phyloP scores from a whole-genome alignment of 75 land plant species.

The Adiantum capillusveneris region DNA sequence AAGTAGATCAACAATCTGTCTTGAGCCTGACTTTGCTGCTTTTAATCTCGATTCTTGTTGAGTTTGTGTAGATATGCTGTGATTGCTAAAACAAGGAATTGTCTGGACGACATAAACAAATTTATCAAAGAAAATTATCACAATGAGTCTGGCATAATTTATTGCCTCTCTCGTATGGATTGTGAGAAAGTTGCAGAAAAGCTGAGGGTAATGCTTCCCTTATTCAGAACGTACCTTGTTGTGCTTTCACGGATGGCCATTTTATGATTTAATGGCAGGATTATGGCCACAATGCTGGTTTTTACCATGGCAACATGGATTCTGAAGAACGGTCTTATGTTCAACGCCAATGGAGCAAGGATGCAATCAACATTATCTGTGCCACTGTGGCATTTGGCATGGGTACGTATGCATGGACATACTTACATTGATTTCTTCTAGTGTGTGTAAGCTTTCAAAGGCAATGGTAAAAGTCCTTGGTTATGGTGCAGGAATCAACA shows the following conservation, averaged over 20 bases:
- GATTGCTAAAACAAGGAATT: conserved; percentile 84
- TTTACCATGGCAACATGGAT: conserved; percentile 96
- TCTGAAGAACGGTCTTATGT: conserved; percentile 66
- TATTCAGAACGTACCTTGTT: too few relatives aligned
- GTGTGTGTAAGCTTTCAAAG: too few relatives aligned
- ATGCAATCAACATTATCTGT: conserved; percentile 90
- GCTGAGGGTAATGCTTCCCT: conserved; percentile 42
- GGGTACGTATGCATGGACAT: conserved; percentile 43
- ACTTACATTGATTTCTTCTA: neutral
- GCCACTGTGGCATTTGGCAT: conserved; percentile 99
- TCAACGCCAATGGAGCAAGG: conserved; percentile 96
- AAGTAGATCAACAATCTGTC: too few relatives aligned
- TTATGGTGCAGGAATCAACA: conserved; percentile 71
- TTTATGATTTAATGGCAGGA: conserved; percentile 33
- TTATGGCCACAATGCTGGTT: conserved; percentile 79
- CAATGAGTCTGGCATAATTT: conserved; percentile 93
- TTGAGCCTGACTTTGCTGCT: too few relatives aligned
- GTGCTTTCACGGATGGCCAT: too few relatives aligned
- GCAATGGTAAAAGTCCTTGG: too few relatives aligned
- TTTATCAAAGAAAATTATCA: conserved; percentile 78
- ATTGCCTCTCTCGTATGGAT: conserved; percentile 91
- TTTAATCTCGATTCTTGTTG: too few relatives aligned
- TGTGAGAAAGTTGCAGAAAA: conserved; percentile 91
- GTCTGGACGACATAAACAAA: conserved; percentile 88
- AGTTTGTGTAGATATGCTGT: conserved; percentile 78